Conservation (phyloP, 306 rosid genomes). For the Senna siamea region DNA sequence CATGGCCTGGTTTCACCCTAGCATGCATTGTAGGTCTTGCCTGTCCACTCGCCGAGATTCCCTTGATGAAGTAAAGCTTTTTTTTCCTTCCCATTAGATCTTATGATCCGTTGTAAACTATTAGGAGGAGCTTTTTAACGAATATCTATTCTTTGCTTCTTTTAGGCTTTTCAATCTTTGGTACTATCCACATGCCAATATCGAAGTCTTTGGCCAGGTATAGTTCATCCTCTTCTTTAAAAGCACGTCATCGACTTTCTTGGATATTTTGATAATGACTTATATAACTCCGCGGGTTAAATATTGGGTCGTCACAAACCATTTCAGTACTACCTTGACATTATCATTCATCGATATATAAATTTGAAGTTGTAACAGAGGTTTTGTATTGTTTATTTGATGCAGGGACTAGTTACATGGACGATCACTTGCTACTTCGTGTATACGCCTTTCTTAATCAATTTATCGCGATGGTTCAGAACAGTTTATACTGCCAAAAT, state of each 20-base stretch:
- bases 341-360: neutral
- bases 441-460: constrained; percentile 38
- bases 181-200: constrained; percentile 50
- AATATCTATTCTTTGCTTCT: constrained; percentile 26
- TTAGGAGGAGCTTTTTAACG: neutral
- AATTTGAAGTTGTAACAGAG: neutral
- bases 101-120: neutral
- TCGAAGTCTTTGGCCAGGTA: constrained; percentile 57
- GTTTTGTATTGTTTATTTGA: neutral
- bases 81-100: neutral
- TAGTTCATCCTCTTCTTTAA: neutral
- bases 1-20: constrained; percentile 73
- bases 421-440: constrained; percentile 60
- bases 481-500: constrained; percentile 38
- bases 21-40: constrained; percentile 70
- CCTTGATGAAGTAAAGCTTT: constrained; percentile 50
- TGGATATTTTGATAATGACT: constrained; percentile 3
- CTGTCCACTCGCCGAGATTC: constrained; percentile 53
- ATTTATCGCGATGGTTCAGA: constrained; percentile 53
- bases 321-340: neutral
- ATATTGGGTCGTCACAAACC: too few relatives aligned
- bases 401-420: constrained; percentile 58
- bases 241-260: constrained; percentile 6
- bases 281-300: neutral
- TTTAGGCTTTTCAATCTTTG: constrained; percentile 51